Evolutionary conservation across 2,329 filamentous ascomycete genomes (phyloP).

Genomic region (Gnomoniopsis smithogilvyi): DNA sequence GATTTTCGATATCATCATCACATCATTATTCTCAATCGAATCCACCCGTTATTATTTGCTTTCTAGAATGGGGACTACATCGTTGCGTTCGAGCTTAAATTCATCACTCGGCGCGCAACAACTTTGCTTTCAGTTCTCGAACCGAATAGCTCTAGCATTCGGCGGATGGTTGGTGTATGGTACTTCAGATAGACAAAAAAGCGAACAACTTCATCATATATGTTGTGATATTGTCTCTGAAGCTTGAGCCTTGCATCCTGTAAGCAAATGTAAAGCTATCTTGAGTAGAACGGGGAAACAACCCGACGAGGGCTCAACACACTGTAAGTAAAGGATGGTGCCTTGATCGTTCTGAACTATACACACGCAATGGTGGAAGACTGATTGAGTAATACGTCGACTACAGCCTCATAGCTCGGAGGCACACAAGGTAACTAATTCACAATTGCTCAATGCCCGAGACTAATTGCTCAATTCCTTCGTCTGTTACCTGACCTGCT

Average conservation of each 20-base stretch:
- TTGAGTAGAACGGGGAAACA: too few relatives aligned
- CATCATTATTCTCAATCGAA: neutral
- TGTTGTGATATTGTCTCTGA: too few relatives aligned
- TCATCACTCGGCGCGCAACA: neutral
- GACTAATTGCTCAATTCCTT: constrained; percentile 51
- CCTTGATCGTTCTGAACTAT: too few relatives aligned
- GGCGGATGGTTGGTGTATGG: neutral
- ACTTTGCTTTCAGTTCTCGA: neutral
- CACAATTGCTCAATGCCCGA: constrained; percentile 60
- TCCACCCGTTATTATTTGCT: neutral
- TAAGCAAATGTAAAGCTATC: too few relatives aligned
- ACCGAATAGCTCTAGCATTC: neutral
- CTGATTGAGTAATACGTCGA: too few relatives aligned
- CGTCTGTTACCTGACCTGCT: constrained; percentile 24
- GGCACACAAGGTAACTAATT: constrained; percentile 15
- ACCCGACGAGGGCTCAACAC: too few relatives aligned
- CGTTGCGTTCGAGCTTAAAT: neutral
- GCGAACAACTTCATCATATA: neutral
- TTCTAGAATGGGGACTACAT: neutral
- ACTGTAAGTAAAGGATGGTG: too few relatives aligned
- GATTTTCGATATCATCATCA: neutral
- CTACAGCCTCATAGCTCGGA: neutral
- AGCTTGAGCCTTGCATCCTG: too few relatives aligned
- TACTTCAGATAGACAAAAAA: neutral
- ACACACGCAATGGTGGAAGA: too few relatives aligned